Conservation (phyloP, 2,329 filamentous ascomycete genomes). For the Diaporthe destruens region DNA sequence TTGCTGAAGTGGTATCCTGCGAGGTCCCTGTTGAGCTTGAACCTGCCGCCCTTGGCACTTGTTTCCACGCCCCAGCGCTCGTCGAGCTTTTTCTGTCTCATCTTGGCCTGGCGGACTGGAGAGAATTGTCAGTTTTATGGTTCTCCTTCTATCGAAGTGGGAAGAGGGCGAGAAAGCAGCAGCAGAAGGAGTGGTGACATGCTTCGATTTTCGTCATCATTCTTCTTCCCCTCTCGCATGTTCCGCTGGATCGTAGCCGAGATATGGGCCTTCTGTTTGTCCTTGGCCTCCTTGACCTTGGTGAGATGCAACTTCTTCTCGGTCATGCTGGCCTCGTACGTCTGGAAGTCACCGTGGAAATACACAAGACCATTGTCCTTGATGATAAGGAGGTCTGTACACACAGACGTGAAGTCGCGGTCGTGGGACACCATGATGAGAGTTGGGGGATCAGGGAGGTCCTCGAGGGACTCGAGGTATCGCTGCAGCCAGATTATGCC, state of each 20-base stretch:
- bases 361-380: constrained; percentile 78
- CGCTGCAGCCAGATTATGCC: constrained; percentile 88
- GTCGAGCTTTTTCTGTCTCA: constrained; percentile 85
- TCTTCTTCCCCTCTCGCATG: constrained; percentile 79
- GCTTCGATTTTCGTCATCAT: constrained; percentile 83
- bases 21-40: constrained; percentile 84
- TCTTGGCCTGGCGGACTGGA: constrained; percentile 80
- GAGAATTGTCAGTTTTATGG: neutral
- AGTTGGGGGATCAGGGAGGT: constrained; percentile 69
- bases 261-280: constrained; percentile 84
- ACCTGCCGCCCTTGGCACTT: constrained; percentile 77
- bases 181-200: neutral
- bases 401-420: constrained; percentile 81
- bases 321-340: constrained; percentile 76
- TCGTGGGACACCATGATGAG: constrained; percentile 88
- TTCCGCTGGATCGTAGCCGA: constrained; percentile 82
- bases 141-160: neutral
- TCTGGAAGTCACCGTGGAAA: constrained; percentile 80
- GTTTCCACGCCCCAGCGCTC: constrained; percentile 84
- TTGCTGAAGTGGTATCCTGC: constrained; percentile 69
- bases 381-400: constrained; percentile 82
- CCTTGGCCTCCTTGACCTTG: constrained; percentile 85
- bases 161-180: neutral
- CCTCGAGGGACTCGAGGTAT: constrained; percentile 72
- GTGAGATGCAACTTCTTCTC: constrained; percentile 77